These are phyloP conservation scores for Penicillium sp. DNA, from an alignment of 2,329 filamentous ascomycete genomes.

Conservation along the genomic window DNA sequence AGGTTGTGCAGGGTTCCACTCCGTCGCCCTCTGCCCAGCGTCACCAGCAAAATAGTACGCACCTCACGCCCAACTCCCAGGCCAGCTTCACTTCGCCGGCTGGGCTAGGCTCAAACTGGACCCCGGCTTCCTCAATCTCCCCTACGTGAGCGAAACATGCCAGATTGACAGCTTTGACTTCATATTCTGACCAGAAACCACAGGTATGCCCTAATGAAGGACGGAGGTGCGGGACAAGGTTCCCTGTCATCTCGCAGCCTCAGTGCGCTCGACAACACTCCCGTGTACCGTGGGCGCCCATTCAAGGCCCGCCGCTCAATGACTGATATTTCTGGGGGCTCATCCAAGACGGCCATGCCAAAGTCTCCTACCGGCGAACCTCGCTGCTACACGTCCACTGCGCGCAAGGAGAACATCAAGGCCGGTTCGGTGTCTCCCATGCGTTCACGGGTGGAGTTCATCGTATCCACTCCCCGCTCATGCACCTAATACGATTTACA, in stretches of 20 bases:
- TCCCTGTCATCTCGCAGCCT: slow-evolving; percentile 41
- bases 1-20: slow-evolving; percentile 45
- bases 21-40: slow-evolving; percentile 46
- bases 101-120: slow-evolving; percentile 44
- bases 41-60: slow-evolving; percentile 39
- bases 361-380: slow-evolving; percentile 29
- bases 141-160: slow-evolving; percentile 41
- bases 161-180: not conserved
- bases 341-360: slow-evolving; percentile 37
- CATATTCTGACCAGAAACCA: slow-evolving; percentile 28
- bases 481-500: slow-evolving; percentile 4
- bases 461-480: slow-evolving; percentile 36
- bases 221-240: slow-evolving; percentile 34
- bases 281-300: slow-evolving; percentile 32
- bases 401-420: slow-evolving; percentile 41
- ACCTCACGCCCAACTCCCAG: slow-evolving; percentile 44
- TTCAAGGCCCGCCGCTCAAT: slow-evolving; percentile 27
- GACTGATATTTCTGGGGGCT: slow-evolving; percentile 32
- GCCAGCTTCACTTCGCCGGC: slow-evolving; percentile 45
- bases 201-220: slow-evolving; percentile 42
- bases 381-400: slow-evolving; percentile 39
- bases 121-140: slow-evolving; percentile 49
- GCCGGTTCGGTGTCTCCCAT: slow-evolving; percentile 39
- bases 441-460: slow-evolving; percentile 40
- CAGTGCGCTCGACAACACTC: slow-evolving; percentile 41